A percentile compares a stretch with the other conserved stretches of the same genome.
These are phyloP conservation scores for Pichia heedii DNA, from an alignment of 805 yeast genomes.

Conservation along the genomic window DNA sequence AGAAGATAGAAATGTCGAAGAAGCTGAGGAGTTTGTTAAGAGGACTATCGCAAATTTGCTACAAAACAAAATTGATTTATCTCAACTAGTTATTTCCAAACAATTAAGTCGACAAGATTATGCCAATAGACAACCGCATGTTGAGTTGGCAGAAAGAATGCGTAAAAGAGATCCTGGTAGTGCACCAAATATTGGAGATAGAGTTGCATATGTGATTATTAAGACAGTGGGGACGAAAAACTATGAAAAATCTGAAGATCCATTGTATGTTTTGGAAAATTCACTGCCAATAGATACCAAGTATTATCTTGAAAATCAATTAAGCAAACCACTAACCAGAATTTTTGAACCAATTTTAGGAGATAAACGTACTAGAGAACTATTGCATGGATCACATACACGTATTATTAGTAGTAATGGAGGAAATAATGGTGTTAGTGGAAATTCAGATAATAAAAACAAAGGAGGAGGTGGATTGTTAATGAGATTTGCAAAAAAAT, in stretches of 20 bases:
- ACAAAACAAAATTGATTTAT: slow-evolving; percentile 86
- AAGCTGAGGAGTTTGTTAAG: slow-evolving; percentile 80
- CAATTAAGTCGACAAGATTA: slow-evolving; percentile 85
- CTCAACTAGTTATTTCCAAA: slow-evolving; percentile 88
- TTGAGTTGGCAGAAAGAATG: slow-evolving; percentile 93
- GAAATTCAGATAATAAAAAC: not conserved
- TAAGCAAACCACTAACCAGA: slow-evolving; percentile 85
- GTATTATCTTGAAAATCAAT: slow-evolving; percentile 85
- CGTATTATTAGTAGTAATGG: slow-evolving; percentile 64
- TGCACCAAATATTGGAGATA: slow-evolving; percentile 94
- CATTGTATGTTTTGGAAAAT: slow-evolving; percentile 84
- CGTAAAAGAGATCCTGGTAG: slow-evolving; percentile 93
- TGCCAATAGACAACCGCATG: slow-evolving; percentile 95
- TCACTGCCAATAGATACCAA: slow-evolving; percentile 90
- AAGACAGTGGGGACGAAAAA: slow-evolving; percentile 76
- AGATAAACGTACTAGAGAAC: slow-evolving; percentile 67
- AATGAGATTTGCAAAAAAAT: slow-evolving; percentile 85
- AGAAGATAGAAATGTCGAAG: slow-evolving; percentile 78
- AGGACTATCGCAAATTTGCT: slow-evolving; percentile 80
- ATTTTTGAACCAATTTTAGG: slow-evolving; percentile 95
- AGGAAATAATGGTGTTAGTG: slow-evolving; percentile 34
- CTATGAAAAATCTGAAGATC: slow-evolving; percentile 96
- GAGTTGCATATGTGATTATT: slow-evolving; percentile 94
- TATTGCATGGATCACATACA: slow-evolving; percentile 79
- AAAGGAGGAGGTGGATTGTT: slow-evolving; percentile 38